Base-by-base conservation (phyloP, 176 grass and related monocot species). In the Typha latifolia region DNA sequence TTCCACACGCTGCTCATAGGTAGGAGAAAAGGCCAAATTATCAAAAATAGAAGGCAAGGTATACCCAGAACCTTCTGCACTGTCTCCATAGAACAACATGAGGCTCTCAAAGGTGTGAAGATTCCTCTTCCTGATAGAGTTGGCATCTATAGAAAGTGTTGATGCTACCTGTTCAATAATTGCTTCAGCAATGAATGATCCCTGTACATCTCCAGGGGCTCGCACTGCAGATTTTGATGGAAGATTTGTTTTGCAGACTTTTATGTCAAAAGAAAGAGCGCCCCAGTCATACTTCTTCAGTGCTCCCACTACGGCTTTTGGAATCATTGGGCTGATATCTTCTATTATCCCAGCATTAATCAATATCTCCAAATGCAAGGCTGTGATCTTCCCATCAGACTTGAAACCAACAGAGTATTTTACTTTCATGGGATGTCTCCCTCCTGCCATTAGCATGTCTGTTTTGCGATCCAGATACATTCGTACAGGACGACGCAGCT, bases 271-370 rank as follows among this genome's bases (percentile, higher is more conserved):
- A 12, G 87, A 57, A 34, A 96, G 77, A 32, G 72, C 67, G 9
- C 82, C 87, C 87, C 87, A 96, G 66, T 96, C 88, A 74, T 96
- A 96, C 74, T 91, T 91, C 49, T 79, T 96, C 47, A 96, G 66
- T 48, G 80, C 12, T 49, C 67, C 80, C 32, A 88, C 48, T 7
- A 85, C 76, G 66, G 27, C 3, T 12, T 0, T 0, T 18, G 90
- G 68, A 0, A 95, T 1, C 3, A 72, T 0, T 11, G 90, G 90
- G 49, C 83, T 95, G 24, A 32, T 0, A 43, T 95, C 90, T 14
- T 32, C 67, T 19, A 86, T 68, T 76, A 90, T 90, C 3, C 90
- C 90, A 1, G 72, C 68, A 53, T 95, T 89, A 15, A 95, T 21
- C 34, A 66, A 27, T 53, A 95, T 69, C 63, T 86, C 80, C 12